Conservation (phyloP, 2,329 filamentous ascomycete genomes). For the Aspergillus sp. region DNA sequence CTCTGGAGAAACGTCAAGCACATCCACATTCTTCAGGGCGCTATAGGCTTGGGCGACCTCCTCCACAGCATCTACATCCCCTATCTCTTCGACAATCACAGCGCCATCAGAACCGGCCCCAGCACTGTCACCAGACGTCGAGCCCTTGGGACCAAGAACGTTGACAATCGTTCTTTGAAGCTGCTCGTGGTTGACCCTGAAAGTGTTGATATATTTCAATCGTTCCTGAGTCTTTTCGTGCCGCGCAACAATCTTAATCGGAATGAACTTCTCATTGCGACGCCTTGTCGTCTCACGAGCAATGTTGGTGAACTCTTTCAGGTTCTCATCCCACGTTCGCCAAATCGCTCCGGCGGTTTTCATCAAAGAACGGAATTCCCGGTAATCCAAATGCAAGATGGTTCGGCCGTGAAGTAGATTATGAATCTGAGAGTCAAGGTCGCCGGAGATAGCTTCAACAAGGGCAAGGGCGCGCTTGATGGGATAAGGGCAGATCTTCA, state of each 20-base stretch:
- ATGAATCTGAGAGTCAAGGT: constrained; percentile 80
- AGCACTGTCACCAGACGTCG: constrained; percentile 43
- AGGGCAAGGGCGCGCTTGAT: constrained; percentile 82
- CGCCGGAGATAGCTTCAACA: constrained; percentile 93
- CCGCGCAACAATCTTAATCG: constrained; percentile 86
- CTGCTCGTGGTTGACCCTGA: constrained; percentile 95
- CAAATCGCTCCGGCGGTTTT: constrained; percentile 76
- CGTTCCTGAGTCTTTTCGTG: constrained; percentile 84
- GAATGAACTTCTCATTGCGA: constrained; percentile 95
- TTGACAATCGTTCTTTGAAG: constrained; percentile 93
- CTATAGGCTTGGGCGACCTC: constrained; percentile 94
- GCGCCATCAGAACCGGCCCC: constrained; percentile 46
- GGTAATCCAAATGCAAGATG: constrained; percentile 84
- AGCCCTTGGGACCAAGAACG: constrained; percentile 72
- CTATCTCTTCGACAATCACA: constrained; percentile 82
- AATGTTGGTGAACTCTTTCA: constrained; percentile 97
- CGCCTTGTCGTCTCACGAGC: constrained; percentile 89
- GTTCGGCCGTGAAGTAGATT: constrained; percentile 74
- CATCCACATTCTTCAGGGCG: constrained; percentile 85
- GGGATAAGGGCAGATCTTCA: constrained; percentile 91
- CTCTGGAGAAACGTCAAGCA: constrained; percentile 82
- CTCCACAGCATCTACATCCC: constrained; percentile 92
- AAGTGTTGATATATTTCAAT: constrained; percentile 86
- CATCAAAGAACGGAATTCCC: constrained; percentile 82
- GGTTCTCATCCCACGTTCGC: constrained; percentile 84